Evolutionary conservation across 2,329 filamentous ascomycete genomes (phyloP), one percentile per base, ranked within the genome.

Genomic region (Monosporascus sp.): DNA sequence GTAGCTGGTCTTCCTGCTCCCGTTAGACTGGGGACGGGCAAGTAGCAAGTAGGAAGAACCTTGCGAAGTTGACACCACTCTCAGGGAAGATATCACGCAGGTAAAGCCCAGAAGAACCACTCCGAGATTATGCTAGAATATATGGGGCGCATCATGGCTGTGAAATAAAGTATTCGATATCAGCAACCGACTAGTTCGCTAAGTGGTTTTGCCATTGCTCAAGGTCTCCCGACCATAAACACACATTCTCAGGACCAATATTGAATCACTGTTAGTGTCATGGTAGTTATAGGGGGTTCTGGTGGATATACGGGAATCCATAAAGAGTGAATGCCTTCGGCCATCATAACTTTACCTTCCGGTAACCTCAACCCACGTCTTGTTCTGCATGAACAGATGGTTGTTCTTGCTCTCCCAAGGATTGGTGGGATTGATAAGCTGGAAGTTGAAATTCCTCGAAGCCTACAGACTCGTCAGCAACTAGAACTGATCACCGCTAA

Each of bases 351-450:
- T 24, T 24, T 24, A 5, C 24, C 24, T 24, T 24, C 7, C 56
- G 0, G 56, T 53, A 1, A 64, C 61, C 20, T 48, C 50, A 38
- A 61, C 50, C 58, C 58, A 61, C 55, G 63, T 61, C 19, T 61
- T 54, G 17, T 22, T 37, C 19, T 63, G 57, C 36, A 64, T 36
- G 11, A 52, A 58, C n/a, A 60, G 45, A 49, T 55, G 55, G 54
- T 52, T 48, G 50, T 59, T 62, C 48, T 27, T n/a, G 37, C 37
- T 48, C 5, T 47, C 34, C 36, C 54, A 17, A 7, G 61, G 58
- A 14, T 45, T 47, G 46, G 55, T 48, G 5, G 54, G 57, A 49
- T 64, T 50, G 8, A 60, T 55, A 16, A 65, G 46, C 20, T 63
- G 58, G 38, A 59, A 52, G 51, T 65, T 61, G 46, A 65, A 48